These are phyloP conservation scores for Candida nemodendra DNA, from an alignment of 805 yeast species.

Conservation along the genomic window DNA sequence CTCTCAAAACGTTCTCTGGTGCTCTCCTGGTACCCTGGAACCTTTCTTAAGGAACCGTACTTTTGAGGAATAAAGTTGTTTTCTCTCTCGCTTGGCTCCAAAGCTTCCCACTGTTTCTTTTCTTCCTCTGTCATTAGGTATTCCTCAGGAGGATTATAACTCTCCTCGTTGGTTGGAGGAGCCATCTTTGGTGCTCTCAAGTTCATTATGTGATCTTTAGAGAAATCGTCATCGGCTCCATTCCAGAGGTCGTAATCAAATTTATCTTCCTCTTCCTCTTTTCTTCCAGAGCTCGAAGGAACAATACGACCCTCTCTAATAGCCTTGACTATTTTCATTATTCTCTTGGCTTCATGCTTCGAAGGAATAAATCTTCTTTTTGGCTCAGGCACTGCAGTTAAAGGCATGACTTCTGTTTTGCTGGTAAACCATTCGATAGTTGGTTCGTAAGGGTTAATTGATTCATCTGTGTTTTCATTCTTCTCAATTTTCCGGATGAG, in stretches of 20 bases:
- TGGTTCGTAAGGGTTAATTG: slow-evolving; percentile 86
- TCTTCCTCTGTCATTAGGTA: slow-evolving; percentile 82
- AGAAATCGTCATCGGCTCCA: slow-evolving; percentile 55
- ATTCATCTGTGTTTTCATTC: slow-evolving; percentile 79
- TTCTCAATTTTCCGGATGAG: slow-evolving; percentile 81
- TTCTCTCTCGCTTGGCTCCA: slow-evolving; percentile 76
- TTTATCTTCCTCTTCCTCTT: slow-evolving; percentile 48
- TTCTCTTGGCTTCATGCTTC: slow-evolving; percentile 91
- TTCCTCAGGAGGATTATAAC: slow-evolving; percentile 97
- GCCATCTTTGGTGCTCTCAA: slow-evolving; percentile 92
- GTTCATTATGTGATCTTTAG: slow-evolving; percentile 80
- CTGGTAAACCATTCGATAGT: slow-evolving; percentile 94
- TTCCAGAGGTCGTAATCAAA: slow-evolving; percentile 84
- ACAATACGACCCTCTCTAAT: slow-evolving; percentile 94
- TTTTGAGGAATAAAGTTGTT: slow-evolving; percentile 79
- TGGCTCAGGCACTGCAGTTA: slow-evolving; percentile 94
- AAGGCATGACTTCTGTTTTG: slow-evolving; percentile 82
- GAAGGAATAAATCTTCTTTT: slow-evolving; percentile 96
- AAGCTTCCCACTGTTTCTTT: slow-evolving; percentile 61
- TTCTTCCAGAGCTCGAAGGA: slow-evolving; percentile 61
- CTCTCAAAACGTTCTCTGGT: slow-evolving; percentile 93
- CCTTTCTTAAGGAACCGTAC: slow-evolving; percentile 78
- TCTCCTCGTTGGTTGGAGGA: slow-evolving; percentile 95
- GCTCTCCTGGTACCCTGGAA: slow-evolving; percentile 86
- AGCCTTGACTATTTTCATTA: slow-evolving; percentile 95